Base-by-base conservation (phyloP, 352 stramenopile species). In the Thalassiosira livingstoniorum region DNA sequence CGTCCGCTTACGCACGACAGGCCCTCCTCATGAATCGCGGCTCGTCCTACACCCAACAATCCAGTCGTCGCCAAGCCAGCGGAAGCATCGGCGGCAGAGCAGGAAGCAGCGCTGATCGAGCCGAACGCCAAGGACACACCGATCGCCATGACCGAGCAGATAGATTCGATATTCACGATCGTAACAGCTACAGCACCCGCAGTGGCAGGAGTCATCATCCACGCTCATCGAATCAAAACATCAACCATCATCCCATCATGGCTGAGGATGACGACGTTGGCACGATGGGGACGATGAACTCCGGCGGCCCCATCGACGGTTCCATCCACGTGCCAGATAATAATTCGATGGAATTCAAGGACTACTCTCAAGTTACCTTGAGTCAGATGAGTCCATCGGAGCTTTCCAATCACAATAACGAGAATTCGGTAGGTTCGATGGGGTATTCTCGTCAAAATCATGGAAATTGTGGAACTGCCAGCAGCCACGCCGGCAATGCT, bases 1-100 rank as follows among this genome's bases (percentile, higher is more conserved):
- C n/a, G 47, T 58, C 47, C 11, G 47, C 47, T 5, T 58, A 58
- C n/a, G 47, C 47, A 58, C 21, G 47, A 58, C 47, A 58, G 27
- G 47, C 47, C 7, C n/a, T 58, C 11, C 47, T 58, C 11, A 58
- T 58, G 47, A 47, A 47, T 15, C 11, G 47, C 47, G n/a, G 47
- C 27, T 4, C 27, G 11, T 58, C n/a, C n/a, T 58, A 29, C 47
- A 29, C 47, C 27, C 47, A 27, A 58, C 47, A 58, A 27, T n/a
- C n/a, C n/a, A n/a, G 47, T 11, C 47, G n/a, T 29, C 27, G 11
- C 47, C 21, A 4, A 23, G 21, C 47, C 47, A 10, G 4, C 47
- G 11, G n/a, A 11, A n/a, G 47, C 21, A n/a, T 11, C 47, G 47
- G 47, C 10, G 47, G 47, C n/a, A n/a, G 47, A 18, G 10, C 18